Evolutionary conservation across 2,329 filamentous ascomycete species (phyloP).

Genomic region (Pseudopithomyces maydicus): DNA sequence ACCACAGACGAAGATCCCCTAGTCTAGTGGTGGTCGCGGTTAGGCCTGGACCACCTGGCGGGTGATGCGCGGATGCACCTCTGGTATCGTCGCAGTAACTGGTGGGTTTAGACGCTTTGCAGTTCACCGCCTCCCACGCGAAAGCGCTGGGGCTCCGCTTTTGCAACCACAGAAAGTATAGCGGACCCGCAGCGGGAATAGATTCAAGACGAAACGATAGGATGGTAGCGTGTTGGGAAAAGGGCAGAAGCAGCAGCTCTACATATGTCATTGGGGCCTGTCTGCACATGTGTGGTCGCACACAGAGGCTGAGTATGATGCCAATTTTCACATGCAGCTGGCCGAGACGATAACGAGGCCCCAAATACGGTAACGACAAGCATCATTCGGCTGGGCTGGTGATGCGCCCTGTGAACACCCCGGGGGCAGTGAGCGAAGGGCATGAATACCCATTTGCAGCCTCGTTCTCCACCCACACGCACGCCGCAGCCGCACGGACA

Average conservation of each 20-base stretch:
- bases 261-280: slow-evolving; percentile 21
- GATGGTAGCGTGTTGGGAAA: slow-evolving; percentile 8
- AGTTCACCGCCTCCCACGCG: slow-evolving; percentile 25
- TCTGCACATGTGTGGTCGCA: slow-evolving; percentile 11
- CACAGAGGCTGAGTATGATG: slow-evolving; percentile 25
- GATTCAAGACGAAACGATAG: background rate
- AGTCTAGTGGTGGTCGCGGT: slow-evolving; percentile 3
- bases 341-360: slow-evolving; percentile 5
- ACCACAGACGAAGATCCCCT: slow-evolving; percentile 9
- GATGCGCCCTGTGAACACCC: slow-evolving; percentile 22
- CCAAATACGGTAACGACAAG: slow-evolving; percentile 18
- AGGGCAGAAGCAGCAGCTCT: slow-evolving; percentile 19
- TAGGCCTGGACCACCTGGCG: slow-evolving; percentile 13
- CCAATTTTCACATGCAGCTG: slow-evolving; percentile 33
- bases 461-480: slow-evolving; percentile 29
- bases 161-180: slow-evolving; percentile 13
- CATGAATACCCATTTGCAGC: slow-evolving; percentile 32
- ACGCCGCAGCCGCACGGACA: slow-evolving; percentile 24
- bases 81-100: slow-evolving; percentile 12
- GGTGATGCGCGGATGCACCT: slow-evolving; percentile 13
- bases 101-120: slow-evolving; percentile 18
- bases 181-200: slow-evolving; percentile 16
- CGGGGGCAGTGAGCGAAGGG: slow-evolving; percentile 17
- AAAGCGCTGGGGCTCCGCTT: slow-evolving; percentile 11
- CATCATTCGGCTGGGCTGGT: slow-evolving; percentile 31